phyloP scores from a whole-genome alignment of 2,329 filamentous ascomycete species.

The Triangularia verruculosa region DNA sequence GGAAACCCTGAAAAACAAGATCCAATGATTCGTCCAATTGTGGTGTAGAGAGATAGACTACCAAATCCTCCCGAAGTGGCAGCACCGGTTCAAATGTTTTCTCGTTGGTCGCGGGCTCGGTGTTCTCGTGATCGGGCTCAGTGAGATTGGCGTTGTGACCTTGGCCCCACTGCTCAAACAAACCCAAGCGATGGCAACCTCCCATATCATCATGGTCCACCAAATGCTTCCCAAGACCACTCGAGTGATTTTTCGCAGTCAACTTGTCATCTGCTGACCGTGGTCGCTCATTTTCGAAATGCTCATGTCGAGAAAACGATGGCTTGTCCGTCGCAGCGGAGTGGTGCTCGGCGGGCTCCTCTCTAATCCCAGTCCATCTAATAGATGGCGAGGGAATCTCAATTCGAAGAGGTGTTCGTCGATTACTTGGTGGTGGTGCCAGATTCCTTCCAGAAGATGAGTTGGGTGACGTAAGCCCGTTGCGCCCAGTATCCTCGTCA shows the following conservation, averaged over 20 bases:
- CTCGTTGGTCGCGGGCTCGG: slow-evolving; percentile 13
- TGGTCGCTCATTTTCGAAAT: background rate
- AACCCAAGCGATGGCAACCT: background rate
- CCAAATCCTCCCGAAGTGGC: slow-evolving; percentile 53
- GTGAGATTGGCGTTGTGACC: background rate
- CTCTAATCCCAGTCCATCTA: slow-evolving; percentile 16
- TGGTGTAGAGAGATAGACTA: slow-evolving; percentile 52
- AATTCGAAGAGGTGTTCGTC: slow-evolving; percentile 15
- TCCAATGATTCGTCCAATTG: slow-evolving; percentile 43
- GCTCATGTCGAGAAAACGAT: background rate
- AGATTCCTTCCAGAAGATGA: background rate
- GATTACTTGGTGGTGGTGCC: background rate
- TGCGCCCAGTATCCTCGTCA: background rate
- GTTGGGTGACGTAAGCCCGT: background rate
- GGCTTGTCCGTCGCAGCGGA: background rate
- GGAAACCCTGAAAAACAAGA: slow-evolving; percentile 47
- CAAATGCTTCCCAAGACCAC: background rate
- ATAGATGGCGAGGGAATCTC: slow-evolving; percentile 20
- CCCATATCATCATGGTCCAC: background rate
- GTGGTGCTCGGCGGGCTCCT: background rate
- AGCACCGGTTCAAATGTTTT: slow-evolving; percentile 44
- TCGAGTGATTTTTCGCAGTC: background rate
- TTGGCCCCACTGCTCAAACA: slow-evolving; percentile 10
- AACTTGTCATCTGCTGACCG: slow-evolving; percentile 10
- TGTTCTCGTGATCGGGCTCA: background rate